Base-by-base conservation (phyloP, 148 eudicot species). In the Chenopodium suecicum region DNA sequence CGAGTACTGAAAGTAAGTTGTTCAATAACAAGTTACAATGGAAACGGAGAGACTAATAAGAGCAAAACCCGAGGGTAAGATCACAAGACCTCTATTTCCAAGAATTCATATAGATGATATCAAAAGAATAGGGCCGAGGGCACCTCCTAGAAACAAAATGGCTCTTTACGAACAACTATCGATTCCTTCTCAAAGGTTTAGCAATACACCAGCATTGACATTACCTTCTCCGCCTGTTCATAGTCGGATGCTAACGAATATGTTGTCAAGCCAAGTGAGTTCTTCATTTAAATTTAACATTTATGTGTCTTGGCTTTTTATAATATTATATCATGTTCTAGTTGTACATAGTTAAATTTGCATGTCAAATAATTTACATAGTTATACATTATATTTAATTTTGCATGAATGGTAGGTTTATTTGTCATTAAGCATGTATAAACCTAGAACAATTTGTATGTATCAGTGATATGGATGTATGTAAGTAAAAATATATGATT, bases 61-160 rank as follows among this genome's bases (percentile, higher is more conserved):
- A 75, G 88, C 79, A 23, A 90, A 89, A 83, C 86, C 83, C 69
- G 95, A 90, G 78, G 87, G 83, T 62, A 88, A 85, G 73, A 58
- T 58, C 46, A 73, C 84, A 82, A 87, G 87, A 81, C 97, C 94
- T 84, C 37, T 92, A 86, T 93, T 93, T 89, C 95, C 98, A 29
- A 85, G 92, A 86, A 82, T 93, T 63, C 92, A 87, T 82, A 89
- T 92, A 34, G 88, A 85, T 79, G 92, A 93, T 87, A 85, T 89
- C 4, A 91, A 89, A 64, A 88, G 84, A 88, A 91, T 91, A 67
- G 94, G 93, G 37, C 91, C 97, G 37, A 89, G 85, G 67, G 88
- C 93, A 73, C 94, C 97, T 84, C 97, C 97, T 78, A 90, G 94
- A 80, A 93, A 91, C 86, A 93, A 91, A 80, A 93, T 93, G 97